Percentiles rank a stretch among this genome's conserved stretches.
These are phyloP conservation scores for Ilyonectria mors-panacis DNA, from an alignment of 2,329 filamentous ascomycete genomes.

Conservation along the genomic window DNA sequence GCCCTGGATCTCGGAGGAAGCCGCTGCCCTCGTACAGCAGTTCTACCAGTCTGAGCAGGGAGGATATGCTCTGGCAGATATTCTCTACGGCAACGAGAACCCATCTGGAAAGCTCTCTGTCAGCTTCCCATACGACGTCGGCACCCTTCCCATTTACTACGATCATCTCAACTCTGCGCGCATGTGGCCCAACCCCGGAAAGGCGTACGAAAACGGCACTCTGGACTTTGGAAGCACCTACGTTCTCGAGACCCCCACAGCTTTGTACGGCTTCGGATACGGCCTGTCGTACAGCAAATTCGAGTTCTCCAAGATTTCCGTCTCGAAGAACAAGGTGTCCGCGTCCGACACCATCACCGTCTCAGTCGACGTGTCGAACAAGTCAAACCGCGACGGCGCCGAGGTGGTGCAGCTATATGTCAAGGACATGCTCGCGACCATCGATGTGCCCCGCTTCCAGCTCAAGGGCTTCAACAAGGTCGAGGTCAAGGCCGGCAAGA, in stretches of 20 bases:
- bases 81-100: constrained; percentile 76
- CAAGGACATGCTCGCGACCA: constrained; percentile 72
- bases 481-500: constrained; percentile 71
- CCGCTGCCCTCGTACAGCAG: constrained; percentile 78
- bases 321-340: constrained; percentile 64
- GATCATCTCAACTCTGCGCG: constrained; percentile 80
- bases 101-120: constrained; percentile 77
- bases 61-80: constrained; percentile 75
- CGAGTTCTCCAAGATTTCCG: constrained; percentile 67
- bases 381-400: constrained; percentile 68
- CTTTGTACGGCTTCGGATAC: constrained; percentile 77
- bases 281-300: constrained; percentile 77
- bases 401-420: constrained; percentile 81
- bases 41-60: constrained; percentile 82
- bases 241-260: constrained; percentile 71
- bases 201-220: constrained; percentile 69
- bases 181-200: constrained; percentile 66
- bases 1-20: constrained; percentile 77
- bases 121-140: constrained; percentile 77
- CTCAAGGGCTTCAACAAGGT: constrained; percentile 80
- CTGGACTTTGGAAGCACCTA: constrained; percentile 76
- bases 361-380: constrained; percentile 74
- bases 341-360: constrained; percentile 69
- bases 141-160: constrained; percentile 78
- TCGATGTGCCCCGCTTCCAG: constrained; percentile 75